phyloP scores from a whole-genome alignment of 192 early-diverging fungal genomes.

The Entomortierella parvispora region DNA sequence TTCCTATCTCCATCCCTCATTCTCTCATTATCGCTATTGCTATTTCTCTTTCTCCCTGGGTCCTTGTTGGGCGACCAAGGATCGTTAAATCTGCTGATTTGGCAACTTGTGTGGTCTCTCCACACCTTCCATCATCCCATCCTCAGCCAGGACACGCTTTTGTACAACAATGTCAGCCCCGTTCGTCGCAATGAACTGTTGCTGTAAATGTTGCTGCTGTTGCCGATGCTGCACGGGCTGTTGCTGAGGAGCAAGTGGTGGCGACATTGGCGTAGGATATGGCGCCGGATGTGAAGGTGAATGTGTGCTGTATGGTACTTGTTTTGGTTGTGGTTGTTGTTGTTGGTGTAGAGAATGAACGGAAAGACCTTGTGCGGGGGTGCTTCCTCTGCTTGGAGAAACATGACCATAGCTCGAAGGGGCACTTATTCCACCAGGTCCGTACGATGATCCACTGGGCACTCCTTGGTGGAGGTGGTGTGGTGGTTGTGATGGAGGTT shows the following conservation, averaged over 20 bases:
- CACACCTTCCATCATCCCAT: conserved; percentile 26
- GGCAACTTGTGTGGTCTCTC: conserved; percentile 26
- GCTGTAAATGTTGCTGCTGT: background rate
- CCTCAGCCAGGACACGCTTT: conserved; percentile 13
- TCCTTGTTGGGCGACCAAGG: too few species aligned
- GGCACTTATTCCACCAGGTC: too few species aligned
- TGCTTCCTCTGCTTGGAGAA: too few species aligned
- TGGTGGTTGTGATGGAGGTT: conserved; percentile 12
- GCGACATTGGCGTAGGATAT: background rate
- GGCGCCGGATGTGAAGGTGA: background rate
- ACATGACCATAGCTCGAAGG: too few species aligned
- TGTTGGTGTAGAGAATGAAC: background rate
- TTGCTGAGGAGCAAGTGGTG: background rate
- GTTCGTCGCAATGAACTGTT: background rate
- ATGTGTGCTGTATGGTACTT: background rate
- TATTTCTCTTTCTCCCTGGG: too few species aligned
- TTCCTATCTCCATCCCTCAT: too few species aligned
- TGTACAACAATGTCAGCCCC: background rate
- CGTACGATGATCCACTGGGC: background rate
- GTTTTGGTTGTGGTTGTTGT: conserved; percentile 1
- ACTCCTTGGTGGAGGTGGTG: conserved; percentile 10
- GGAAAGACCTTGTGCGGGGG: too few species aligned
- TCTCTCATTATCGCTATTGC: too few species aligned
- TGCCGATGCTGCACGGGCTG: too few species aligned
- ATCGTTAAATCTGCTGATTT: background rate